These are phyloP conservation scores for Chaetomium sp. DNA, from an alignment of 2,329 filamentous ascomycete genomes.

Conservation along the genomic window DNA sequence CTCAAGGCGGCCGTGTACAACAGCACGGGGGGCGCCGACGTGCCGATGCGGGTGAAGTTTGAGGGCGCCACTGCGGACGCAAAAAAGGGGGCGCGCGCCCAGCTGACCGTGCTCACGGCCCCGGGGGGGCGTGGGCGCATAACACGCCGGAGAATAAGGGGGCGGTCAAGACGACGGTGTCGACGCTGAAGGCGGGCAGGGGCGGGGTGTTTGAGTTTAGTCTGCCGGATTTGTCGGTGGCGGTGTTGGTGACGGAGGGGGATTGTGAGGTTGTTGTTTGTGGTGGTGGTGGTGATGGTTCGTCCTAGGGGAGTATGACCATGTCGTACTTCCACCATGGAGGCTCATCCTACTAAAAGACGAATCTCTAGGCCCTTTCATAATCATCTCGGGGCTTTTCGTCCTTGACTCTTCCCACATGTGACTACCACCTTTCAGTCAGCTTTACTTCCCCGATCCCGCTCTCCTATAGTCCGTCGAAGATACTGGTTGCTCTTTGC, in stretches of 20 bases:
- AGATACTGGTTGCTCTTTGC: too few species aligned
- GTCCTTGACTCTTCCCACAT: too few species aligned
- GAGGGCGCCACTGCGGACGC: constrained; percentile 44
- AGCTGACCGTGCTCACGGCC: constrained; percentile 49
- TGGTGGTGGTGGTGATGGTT: too few species aligned
- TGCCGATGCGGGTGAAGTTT: constrained; percentile 47
- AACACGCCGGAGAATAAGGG: constrained; percentile 53
- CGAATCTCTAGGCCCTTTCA: too few species aligned
- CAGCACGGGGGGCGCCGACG: constrained; percentile 45
- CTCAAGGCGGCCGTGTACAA: constrained; percentile 58
- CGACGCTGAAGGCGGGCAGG: constrained; percentile 45
- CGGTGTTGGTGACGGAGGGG: constrained; percentile 51
- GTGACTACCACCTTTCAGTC: too few species aligned
- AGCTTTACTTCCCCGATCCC: too few species aligned
- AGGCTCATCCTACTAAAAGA: too few species aligned
- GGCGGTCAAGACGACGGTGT: constrained; percentile 49
- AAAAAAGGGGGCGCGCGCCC: constrained; percentile 43
- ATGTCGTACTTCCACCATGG: too few species aligned
- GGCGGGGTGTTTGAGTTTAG: constrained; percentile 55
- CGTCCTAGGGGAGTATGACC: too few species aligned
- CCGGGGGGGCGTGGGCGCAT: constrained; percentile 45
- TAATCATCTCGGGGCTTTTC: too few species aligned
- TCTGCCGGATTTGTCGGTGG: constrained; percentile 58
- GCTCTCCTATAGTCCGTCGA: too few species aligned
- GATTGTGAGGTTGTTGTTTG: background rate